Base-by-base conservation (phyloP, 2,329 filamentous ascomycete genomes). In the Apiospora malaysiana region DNA sequence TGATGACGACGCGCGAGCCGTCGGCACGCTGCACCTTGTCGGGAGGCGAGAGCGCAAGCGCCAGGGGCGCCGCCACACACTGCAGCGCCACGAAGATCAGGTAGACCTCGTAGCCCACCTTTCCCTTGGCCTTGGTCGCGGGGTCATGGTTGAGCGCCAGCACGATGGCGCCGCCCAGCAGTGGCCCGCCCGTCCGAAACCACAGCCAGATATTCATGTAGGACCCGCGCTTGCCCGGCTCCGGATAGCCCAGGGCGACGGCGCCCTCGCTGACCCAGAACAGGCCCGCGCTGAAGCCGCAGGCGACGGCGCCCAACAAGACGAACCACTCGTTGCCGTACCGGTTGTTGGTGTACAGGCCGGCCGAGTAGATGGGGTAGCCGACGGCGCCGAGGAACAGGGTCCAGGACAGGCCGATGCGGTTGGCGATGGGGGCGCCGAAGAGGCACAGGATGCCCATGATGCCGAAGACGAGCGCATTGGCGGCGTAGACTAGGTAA, bases 261-360 rank as follows among this genome's bases (percentile, higher is more conserved):
- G 92, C 91, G 0, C 90, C 91, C 80, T 94, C 92, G 0, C 91
- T 90, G 83, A 90, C 91, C 92, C 92, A 94, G 79, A 94, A 94
- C 0, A 94, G 83, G 0, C 92, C 92, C 0, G 92, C 92, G 0
- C 89, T 91, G 42, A 93, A 85, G 10, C 92, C 92, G 74, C 92
- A 94, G 0, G 91, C 83, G 0, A 90, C 90, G 0, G 90, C 91
- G 0, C 91, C 92, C 3, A 94, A 80, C 0, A 93, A 84, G 0
- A 91, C 86, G 8, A 94, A 85, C 92, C 92, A 94, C 18, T 81
- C 83, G 67, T 85, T 87, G 7, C 86, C 86, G 73, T 81, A 86
- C 4, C 83, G 80, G 75, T 86, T 82, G 71, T 82, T 82, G 16
- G 77, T 73, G 70, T 83, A 82, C n/a, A 83, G 72, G 0, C 79